A percentile compares a stretch with the other conserved stretches of the same genome.
These are phyloP conservation scores for Asterophora parasitica DNA, from an alignment of 768 basidiomycete species.

Conservation along the genomic window DNA sequence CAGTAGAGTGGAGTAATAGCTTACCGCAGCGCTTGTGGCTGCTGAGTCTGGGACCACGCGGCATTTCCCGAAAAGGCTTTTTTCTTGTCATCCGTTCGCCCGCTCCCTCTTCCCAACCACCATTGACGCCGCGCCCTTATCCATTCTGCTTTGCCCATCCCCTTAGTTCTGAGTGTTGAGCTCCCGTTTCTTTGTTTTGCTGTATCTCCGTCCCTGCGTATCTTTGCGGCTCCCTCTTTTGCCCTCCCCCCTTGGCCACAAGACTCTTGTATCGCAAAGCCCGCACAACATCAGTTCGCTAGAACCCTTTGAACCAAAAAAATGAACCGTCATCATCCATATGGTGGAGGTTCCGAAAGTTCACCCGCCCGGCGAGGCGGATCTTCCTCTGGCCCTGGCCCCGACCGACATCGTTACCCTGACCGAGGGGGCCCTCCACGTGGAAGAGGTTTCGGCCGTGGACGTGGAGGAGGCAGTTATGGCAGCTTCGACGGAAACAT, in stretches of 20 bases:
- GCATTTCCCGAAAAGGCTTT: slow-evolving; percentile 28
- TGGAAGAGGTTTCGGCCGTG: slow-evolving; percentile 46
- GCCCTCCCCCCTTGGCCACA: slow-evolving; percentile 10
- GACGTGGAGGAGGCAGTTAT: slow-evolving; percentile 41
- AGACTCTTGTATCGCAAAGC: slow-evolving; percentile 15
- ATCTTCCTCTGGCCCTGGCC: slow-evolving; percentile 60
- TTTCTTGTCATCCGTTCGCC: slow-evolving; percentile 2
- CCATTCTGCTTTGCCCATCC: slow-evolving; percentile 11
- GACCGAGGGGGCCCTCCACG: slow-evolving; percentile 54
- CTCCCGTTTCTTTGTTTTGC: slow-evolving; percentile 20
- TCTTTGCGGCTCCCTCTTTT: slow-evolving; percentile 9
- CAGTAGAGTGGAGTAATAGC: slow-evolving; percentile 23
- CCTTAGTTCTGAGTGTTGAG: slow-evolving; percentile 27
- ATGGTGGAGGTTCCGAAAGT: slow-evolving; percentile 61
- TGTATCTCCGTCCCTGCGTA: slow-evolving; percentile 8
- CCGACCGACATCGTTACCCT: slow-evolving; percentile 62
- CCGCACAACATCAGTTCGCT: slow-evolving; percentile 14
- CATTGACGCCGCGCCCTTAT: slow-evolving; percentile 28
- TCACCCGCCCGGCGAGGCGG: slow-evolving; percentile 56
- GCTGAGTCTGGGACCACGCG: slow-evolving; percentile 24
- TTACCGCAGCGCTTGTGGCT: slow-evolving; percentile 21
- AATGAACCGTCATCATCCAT: slow-evolving; percentile 92
- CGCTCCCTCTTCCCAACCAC: slow-evolving; percentile 26
- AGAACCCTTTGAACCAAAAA: slow-evolving; percentile 24
- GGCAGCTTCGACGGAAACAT: slow-evolving; percentile 51